Conservation (phyloP, 2,329 filamentous ascomycete genomes). For the Scolecobasidium constrictum region DNA sequence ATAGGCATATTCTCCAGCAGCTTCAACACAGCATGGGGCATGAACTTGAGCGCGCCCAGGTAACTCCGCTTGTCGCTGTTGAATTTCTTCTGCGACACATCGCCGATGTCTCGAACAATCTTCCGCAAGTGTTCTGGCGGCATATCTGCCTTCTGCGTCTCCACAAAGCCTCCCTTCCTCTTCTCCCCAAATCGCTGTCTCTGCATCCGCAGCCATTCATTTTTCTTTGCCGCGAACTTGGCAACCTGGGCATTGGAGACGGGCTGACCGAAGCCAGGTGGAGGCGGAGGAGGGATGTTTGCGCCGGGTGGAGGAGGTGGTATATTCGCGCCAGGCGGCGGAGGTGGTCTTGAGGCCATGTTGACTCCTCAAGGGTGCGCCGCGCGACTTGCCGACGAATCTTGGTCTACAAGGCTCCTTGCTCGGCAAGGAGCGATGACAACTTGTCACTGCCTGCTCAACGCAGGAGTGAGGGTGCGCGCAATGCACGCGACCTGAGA, state of each 20-base stretch:
- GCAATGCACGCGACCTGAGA: neutral
- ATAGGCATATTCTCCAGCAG: slow-evolving; percentile 99
- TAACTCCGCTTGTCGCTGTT: slow-evolving; percentile 98
- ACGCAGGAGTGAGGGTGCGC: neutral
- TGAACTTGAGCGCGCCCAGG: slow-evolving; percentile 93
- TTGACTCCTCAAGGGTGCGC: too few species aligned
- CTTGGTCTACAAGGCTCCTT: too few species aligned
- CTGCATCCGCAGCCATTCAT: slow-evolving; percentile 90
- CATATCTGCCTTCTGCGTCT: slow-evolving; percentile 98
- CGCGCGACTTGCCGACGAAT: too few species aligned
- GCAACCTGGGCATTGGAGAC: slow-evolving; percentile 72
- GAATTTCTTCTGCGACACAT: slow-evolving; percentile 99
- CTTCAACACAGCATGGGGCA: slow-evolving; percentile 97
- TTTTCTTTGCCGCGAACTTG: slow-evolving; percentile 98
- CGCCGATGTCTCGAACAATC: slow-evolving; percentile 96
- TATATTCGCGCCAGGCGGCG: slow-evolving; percentile 54
- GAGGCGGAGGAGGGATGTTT: slow-evolving; percentile 51
- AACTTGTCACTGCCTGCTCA: too few species aligned
- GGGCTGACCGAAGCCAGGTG: slow-evolving; percentile 76
- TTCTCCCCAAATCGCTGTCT: slow-evolving; percentile 94
- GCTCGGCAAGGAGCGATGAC: too few species aligned
- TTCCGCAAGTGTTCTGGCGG: slow-evolving; percentile 96
- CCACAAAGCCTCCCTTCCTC: slow-evolving; percentile 89
- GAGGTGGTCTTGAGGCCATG: slow-evolving; percentile 54
- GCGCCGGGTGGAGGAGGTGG: slow-evolving; percentile 28